These are phyloP conservation scores for Penicillium longicatenatum DNA, from an alignment of 495 filamentous ascomycete species.

Conservation along the genomic window DNA sequence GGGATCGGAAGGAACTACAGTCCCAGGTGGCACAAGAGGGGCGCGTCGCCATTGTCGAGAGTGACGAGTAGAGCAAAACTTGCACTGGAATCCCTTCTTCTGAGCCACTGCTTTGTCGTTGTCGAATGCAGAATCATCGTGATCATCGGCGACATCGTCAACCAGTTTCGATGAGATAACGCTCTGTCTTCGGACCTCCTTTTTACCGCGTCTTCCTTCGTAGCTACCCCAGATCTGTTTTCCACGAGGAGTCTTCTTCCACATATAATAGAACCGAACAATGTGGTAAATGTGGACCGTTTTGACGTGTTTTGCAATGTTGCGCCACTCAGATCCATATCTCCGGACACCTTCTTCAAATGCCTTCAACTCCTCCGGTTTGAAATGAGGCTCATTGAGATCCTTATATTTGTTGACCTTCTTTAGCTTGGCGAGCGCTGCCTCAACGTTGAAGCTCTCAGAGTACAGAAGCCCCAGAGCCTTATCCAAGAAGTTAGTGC, in stretches of 20 bases:
- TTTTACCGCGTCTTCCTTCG: constrained; percentile 83
- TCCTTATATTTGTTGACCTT: constrained; percentile 68
- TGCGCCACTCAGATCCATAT: constrained; percentile 86
- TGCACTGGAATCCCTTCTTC: constrained; percentile 89
- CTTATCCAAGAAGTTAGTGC: constrained; percentile 87
- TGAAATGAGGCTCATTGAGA: constrained; percentile 83
- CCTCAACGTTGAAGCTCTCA: constrained; percentile 67
- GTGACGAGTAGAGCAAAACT: constrained; percentile 78
- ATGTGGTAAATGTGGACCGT: constrained; percentile 75
- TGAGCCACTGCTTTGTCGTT: constrained; percentile 76
- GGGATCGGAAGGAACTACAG: constrained; percentile 68
- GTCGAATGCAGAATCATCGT: constrained; percentile 96
- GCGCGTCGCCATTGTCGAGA: constrained; percentile 93
- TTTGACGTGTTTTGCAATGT: constrained; percentile 76
- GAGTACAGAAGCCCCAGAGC: constrained; percentile 73
- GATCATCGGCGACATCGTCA: constrained; percentile 89
- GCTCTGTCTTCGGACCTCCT: constrained; percentile 66
- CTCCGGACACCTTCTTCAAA: constrained; percentile 93
- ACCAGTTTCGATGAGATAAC: constrained; percentile 66
- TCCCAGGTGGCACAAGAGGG: constrained; percentile 71
- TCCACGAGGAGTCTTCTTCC: constrained; percentile 92
- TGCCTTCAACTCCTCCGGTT: constrained; percentile 74
- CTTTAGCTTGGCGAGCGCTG: constrained; percentile 71
- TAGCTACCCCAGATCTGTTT: constrained; percentile 88
- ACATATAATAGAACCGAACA: constrained; percentile 93